Base-by-base conservation (phyloP, 257 asterid species). In the Echites panduratus region DNA sequence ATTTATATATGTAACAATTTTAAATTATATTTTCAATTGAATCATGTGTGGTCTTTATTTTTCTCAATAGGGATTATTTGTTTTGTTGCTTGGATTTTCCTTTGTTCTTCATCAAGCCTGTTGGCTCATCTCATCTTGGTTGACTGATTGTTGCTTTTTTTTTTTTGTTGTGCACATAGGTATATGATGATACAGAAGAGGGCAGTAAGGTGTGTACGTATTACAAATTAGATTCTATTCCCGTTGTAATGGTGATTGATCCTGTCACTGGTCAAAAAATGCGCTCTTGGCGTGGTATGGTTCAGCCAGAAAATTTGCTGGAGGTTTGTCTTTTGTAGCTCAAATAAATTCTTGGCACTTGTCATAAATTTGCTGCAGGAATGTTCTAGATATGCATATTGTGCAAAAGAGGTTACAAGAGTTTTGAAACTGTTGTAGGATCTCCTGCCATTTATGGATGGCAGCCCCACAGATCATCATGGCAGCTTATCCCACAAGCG, bases 231-330 rank as follows among this genome's bases (percentile, higher is more conserved):
- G 95, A 92, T 70, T 83, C 92, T 65, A 78, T 82, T 73, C 99
- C 99, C 35, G 96, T 89, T 38, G 79, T 92, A 71, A 77, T 95
- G 72, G 86, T 95, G 76, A 75, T 95, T 78, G 99, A 95, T 83
- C 98, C 99, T 29, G 81, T 95, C 67, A 92, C 98, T 7, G 98
- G 99, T 70, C 99, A 95, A 79, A 95, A 95, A 80, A 81, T 95
- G 93, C 96, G 91, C 65, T 83, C 88, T 81, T 89, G 97, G 98
- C 85, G 83, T 72, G 98, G 98, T 75, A 95, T 95, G 99, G 84
- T 95, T 85, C 98, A 89, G 74, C 99, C 99, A 66, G 92, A 95
- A 75, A 88, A 68, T 76, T 79, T 95, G 83, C 82, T 95, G 49
- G 99, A 95, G 99, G 99, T 95, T 84, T 38, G 19, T 45, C 44